A percentile compares a stretch with the other conserved stretches of the same genome.
Evolutionary conservation across 495 filamentous ascomycete species (phyloP).

Genomic region (Glarea lozoyensis): DNA sequence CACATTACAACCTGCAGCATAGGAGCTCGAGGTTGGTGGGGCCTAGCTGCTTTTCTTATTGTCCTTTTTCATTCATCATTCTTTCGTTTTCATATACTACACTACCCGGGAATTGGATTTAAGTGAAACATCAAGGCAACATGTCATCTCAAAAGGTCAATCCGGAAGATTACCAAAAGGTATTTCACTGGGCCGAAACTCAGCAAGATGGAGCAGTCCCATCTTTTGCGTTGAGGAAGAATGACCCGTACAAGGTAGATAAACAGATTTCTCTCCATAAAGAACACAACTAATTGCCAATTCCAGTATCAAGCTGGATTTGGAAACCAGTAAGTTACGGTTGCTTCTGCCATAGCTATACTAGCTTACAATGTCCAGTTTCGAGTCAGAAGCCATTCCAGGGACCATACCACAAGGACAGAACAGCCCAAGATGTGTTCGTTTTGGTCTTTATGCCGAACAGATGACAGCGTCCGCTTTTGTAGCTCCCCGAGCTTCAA

Average conservation of each 20-base stretch:
- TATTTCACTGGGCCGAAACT: constrained; percentile 51
- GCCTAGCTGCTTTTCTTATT: no score
- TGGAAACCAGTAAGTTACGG: constrained; percentile 33
- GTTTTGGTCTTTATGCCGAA: constrained; percentile 59
- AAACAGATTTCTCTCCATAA: neutral
- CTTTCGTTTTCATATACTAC: no score
- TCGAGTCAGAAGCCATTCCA: constrained; percentile 24
- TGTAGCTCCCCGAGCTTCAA: constrained; percentile 58
- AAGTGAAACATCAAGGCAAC: neutral
- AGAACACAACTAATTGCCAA: no score
- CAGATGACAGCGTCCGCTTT: constrained; percentile 68
- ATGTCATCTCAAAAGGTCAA: neutral
- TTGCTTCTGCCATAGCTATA: neutral
- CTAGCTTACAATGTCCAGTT: neutral
- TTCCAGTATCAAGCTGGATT: constrained; percentile 44
- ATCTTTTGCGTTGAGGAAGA: constrained; percentile 35
- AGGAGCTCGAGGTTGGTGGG: no score
- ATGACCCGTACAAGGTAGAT: constrained; percentile 45
- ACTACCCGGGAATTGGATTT: no score
- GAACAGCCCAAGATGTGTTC: constrained; percentile 63
- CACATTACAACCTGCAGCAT: no score
- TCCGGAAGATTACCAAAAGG: constrained; percentile 39
- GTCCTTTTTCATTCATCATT: no score
- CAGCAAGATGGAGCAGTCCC: constrained; percentile 41
- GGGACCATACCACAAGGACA: constrained; percentile 27